phyloP scores from a whole-genome alignment of 495 filamentous ascomycete genomes.

The Lentithecium fluviatile region DNA sequence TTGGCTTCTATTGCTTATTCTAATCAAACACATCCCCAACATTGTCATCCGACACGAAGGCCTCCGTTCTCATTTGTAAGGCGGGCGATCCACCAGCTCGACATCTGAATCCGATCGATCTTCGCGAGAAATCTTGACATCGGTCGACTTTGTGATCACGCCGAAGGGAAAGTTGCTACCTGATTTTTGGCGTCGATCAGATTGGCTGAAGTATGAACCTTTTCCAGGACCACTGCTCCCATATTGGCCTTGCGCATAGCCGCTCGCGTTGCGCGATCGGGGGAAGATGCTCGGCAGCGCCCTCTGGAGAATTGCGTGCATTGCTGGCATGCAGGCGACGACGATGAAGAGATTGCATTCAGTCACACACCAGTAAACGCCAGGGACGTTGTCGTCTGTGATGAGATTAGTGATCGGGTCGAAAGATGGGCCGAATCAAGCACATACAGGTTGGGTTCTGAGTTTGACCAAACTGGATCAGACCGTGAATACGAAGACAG shows the following conservation, averaged over 20 bases:
- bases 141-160: not conserved
- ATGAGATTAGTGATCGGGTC: not conserved
- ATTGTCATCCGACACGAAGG: too few relatives aligned
- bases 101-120: not conserved
- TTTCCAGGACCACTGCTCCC: not conserved
- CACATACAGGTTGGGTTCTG: conserved; percentile 11
- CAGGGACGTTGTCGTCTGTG: conserved; percentile 7
- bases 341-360: conserved; percentile 9
- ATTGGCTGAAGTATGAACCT: not conserved
- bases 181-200: not conserved
- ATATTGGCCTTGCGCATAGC: not conserved
- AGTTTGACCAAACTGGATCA: not conserved
- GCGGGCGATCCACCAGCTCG: not conserved
- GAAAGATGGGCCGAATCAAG: not conserved
- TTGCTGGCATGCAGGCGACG: conserved; percentile 14
- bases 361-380: conserved; percentile 6
- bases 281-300: not conserved
- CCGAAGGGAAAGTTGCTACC: not conserved
- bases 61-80: too few relatives aligned
- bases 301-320: not conserved
- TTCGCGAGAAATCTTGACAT: not conserved
- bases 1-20: too few relatives aligned
- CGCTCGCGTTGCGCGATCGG: not conserved
- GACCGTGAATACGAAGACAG: conserved; percentile 1
- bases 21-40: too few relatives aligned